Conservation (phyloP, 345 rosid species). For the Streptanthus diversifolius region DNA sequence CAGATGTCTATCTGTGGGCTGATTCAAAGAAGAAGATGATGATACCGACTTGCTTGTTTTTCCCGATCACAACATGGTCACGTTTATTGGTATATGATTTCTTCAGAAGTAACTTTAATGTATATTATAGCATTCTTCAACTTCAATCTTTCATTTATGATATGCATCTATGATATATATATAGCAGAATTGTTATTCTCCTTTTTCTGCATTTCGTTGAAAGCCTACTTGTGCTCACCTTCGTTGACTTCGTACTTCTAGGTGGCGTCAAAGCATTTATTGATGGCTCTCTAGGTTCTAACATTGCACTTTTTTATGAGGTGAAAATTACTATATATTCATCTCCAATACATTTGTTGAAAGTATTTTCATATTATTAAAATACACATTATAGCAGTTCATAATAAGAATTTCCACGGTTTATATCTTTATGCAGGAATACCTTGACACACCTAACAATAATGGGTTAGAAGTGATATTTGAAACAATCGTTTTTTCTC, state of each 20-base stretch:
- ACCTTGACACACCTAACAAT: slow-evolving; percentile 61
- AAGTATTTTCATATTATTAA: neutral
- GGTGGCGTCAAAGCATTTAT: slow-evolving; percentile 94
- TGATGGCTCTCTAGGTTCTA: slow-evolving; percentile 90
- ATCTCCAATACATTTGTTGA: neutral
- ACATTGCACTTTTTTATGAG: slow-evolving; percentile 86
- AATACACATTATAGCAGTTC: neutral
- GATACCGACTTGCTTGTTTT: slow-evolving; percentile 82
- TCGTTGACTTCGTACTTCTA: slow-evolving; percentile 19
- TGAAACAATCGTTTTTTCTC: neutral
- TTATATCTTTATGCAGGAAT: slow-evolving; percentile 48
- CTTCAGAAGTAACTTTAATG: neutral
- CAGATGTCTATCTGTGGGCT: slow-evolving; percentile 89
- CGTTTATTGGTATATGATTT: slow-evolving; percentile 63
- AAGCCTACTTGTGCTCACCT: neutral
- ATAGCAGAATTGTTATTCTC: neutral
- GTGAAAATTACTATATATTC: slow-evolving; percentile 36
- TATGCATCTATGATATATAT: neutral
- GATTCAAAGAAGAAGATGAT: slow-evolving; percentile 67
- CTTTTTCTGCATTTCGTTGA: neutral
- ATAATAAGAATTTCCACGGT: neutral
- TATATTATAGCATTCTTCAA: neutral
- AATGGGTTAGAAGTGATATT: slow-evolving; percentile 52
- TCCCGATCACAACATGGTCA: slow-evolving; percentile 72
- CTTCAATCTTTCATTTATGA: neutral